Percentiles rank a stretch among this genome's conserved stretches.
Evolutionary conservation across 108 stramenopile species (phyloP).

Genomic region (Licmophora abbreviata): DNA sequence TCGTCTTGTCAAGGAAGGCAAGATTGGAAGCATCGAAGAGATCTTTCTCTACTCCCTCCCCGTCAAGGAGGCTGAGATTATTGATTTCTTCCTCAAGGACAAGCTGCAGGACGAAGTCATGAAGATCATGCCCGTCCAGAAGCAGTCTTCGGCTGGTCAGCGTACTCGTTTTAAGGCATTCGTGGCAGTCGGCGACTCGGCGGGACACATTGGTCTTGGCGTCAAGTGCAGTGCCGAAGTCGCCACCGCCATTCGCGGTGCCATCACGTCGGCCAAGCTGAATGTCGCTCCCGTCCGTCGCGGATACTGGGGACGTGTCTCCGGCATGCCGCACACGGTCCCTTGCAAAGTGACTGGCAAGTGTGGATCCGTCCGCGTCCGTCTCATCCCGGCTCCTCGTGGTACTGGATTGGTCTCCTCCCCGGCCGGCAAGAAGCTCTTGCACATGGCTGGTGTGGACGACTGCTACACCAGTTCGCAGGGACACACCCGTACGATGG

Average conservation of each 20-base stretch:
- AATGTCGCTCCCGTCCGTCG: conserved; percentile 97
- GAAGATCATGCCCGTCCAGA: conserved; percentile 99
- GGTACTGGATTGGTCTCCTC: conserved; percentile 99
- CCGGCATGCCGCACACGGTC: conserved; percentile 97
- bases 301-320: conserved; percentile 98
- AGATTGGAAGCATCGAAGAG: conserved; percentile 97
- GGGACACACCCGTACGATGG: conserved; percentile 99
- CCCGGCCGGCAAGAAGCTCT: conserved; percentile 97
- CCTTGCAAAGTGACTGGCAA: conserved; percentile 99
- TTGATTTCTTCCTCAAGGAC: conserved; percentile 95
- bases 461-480: conserved; percentile 90
- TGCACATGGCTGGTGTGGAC: conserved; percentile 98
- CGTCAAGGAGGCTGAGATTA: conserved; percentile 99
- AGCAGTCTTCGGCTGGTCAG: conserved; percentile 99
- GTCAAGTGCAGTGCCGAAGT: conserved; percentile 99
- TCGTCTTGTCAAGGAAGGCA: conserved; percentile 99
- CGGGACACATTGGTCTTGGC: conserved; percentile 99
- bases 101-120: conserved; percentile 99
- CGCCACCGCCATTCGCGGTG: conserved; percentile 99
- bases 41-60: conserved; percentile 99
- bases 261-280: conserved; percentile 98
- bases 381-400: conserved; percentile 99
- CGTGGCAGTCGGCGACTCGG: conserved; percentile 95
- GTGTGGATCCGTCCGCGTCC: conserved; percentile 98
- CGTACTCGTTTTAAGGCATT: conserved; percentile 99